Base-by-base conservation (phyloP, 2,329 filamentous ascomycete genomes). In the Didymella pinodella region DNA sequence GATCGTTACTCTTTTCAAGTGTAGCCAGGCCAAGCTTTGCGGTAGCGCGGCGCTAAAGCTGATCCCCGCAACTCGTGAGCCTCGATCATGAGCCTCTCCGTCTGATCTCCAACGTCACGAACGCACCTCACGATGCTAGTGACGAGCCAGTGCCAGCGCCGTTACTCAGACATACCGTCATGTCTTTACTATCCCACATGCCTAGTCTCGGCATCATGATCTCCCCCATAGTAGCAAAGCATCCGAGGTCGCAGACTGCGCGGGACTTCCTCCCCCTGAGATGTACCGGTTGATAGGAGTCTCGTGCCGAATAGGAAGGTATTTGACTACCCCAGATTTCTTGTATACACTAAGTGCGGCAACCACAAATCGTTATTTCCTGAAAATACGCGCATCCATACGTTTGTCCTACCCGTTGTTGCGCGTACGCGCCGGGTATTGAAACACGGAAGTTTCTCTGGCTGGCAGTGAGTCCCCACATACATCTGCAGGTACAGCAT, bases 51-150 rank as follows among this genome's bases (percentile, higher is more conserved):
- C 41, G 40, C 40, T 18, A 52, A 26, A 28, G 26, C 34, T 28
- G 48, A 48, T 51, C 54, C 48, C 46, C 50, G 40, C 34, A 59
- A 54, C 56, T 34, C 51, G 50, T 59, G 56, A 46, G 56, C 40
- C 41, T 50, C 46, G 34, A 36, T 47, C 51, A 50, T 59, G 56
- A 46, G 56, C 40, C 41, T 50, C 46, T 28, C 56, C 56, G 41
- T 41, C 46, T 59, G 56, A 59, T 47, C 56, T 47, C 4, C 46
- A 59, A 54, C 56, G 56, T 59, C 56, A 59, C 56, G 26, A 26
- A 54, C 46, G 46, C 56, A 50, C 4, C 56, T 59, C 56, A 59
- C 56, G 43, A 45, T 59, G 26, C 56, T 54, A 54, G 50, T n/a
- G 41, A 51, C 14, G 32, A 49, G 46, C 56, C 56, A 59, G 56